Evolutionary conservation across 2,329 filamentous ascomycete species (phyloP).

Genomic region (Stagonosporopsis rhizophila): DNA sequence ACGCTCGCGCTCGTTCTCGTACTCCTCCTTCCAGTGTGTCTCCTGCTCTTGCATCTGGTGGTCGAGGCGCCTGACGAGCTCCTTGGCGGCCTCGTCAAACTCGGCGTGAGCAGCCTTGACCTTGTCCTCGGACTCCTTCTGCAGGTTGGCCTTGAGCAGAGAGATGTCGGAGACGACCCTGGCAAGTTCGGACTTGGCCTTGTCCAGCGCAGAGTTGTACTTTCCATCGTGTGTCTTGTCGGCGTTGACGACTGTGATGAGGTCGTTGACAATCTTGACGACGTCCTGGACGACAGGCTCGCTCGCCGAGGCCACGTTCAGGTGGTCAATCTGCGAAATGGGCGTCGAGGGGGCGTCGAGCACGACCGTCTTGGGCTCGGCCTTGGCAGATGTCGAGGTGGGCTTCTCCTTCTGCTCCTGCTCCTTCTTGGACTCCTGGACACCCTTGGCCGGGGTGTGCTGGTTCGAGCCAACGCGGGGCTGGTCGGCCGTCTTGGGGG

Average conservation of each 20-base stretch:
- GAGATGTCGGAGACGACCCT: slow-evolving; percentile 81
- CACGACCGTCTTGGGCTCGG: slow-evolving; percentile 18
- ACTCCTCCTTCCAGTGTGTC: slow-evolving; percentile 83
- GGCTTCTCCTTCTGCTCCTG: slow-evolving; percentile 37
- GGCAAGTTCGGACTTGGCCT: slow-evolving; percentile 83
- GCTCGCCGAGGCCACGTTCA: slow-evolving; percentile 75
- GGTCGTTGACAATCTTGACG: slow-evolving; percentile 93
- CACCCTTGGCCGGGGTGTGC: slow-evolving; percentile 27
- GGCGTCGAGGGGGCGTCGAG: slow-evolving; percentile 27
- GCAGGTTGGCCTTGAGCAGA: slow-evolving; percentile 71
- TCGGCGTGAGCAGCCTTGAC: slow-evolving; percentile 74
- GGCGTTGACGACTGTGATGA: slow-evolving; percentile 91
- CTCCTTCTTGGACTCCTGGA: slow-evolving; percentile 43
- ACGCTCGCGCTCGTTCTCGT: slow-evolving; percentile 83
- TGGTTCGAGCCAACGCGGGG: slow-evolving; percentile 38
- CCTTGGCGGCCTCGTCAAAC: slow-evolving; percentile 85
- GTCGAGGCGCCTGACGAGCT: slow-evolving; percentile 89
- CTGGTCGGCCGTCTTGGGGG: slow-evolving; percentile 16
- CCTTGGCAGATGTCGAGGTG: slow-evolving; percentile 26
- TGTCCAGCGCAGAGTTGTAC: slow-evolving; percentile 78
- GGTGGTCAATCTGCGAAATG: slow-evolving; percentile 74
- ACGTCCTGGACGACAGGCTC: slow-evolving; percentile 92
- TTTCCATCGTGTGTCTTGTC: slow-evolving; percentile 75
- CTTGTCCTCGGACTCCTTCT: slow-evolving; percentile 75
- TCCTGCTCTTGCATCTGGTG: slow-evolving; percentile 82